Conservation (phyloP, 2,329 filamentous ascomycete genomes). For the Fusarium equiseti region DNA sequence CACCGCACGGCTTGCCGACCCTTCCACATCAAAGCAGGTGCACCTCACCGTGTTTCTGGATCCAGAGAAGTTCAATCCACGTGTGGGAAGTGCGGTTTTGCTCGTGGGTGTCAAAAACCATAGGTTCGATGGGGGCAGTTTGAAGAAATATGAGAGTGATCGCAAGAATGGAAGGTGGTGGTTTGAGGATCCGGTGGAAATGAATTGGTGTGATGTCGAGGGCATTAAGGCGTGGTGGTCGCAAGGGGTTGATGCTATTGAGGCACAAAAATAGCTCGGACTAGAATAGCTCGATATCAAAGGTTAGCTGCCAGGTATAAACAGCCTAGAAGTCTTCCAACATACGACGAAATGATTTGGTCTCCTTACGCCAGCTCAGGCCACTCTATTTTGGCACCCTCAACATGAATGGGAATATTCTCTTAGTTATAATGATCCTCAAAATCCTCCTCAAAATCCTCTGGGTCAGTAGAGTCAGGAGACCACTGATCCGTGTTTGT, state of each 20-base stretch:
- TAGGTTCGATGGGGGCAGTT: conserved; percentile 61
- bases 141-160: conserved; percentile 61
- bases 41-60: conserved; percentile 67
- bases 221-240: conserved; percentile 62
- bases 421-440: not conserved
- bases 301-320: not conserved
- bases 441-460: not conserved
- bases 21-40: conserved; percentile 65
- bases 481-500: not conserved
- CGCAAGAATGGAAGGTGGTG: conserved; percentile 59
- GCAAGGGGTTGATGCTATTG: conserved; percentile 32
- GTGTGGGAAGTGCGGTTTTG: conserved; percentile 62
- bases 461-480: not conserved
- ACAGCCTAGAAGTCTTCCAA: not conserved
- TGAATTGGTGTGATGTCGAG: conserved; percentile 64
- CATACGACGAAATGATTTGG: not conserved
- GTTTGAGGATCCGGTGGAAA: conserved; percentile 60
- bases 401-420: not conserved
- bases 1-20: conserved; percentile 64
- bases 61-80: conserved; percentile 61
- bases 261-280: not conserved
- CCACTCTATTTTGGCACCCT: not conserved
- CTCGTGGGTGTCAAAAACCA: conserved; percentile 70
- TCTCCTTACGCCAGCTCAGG: not conserved
- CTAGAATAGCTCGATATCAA: not conserved